Conservation (phyloP, 257 asterid genomes). For the Misopates orontium region DNA sequence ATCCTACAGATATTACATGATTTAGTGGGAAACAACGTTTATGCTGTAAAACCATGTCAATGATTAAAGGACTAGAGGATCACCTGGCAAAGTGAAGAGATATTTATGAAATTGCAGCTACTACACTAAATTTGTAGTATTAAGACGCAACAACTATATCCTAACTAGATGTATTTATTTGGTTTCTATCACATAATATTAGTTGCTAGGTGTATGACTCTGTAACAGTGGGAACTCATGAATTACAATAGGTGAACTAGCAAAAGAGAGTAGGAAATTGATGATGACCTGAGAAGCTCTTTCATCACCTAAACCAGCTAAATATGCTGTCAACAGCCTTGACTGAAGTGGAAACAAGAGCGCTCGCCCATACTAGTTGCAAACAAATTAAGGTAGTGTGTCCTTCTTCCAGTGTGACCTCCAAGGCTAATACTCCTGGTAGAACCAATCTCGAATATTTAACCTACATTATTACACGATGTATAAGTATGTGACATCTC, state of each 20-base stretch:
- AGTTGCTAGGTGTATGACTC: conserved; percentile 13
- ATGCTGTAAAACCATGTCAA: no score
- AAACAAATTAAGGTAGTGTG: conserved; percentile 61
- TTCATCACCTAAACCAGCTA: conserved; percentile 79
- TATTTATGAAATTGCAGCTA: background rate
- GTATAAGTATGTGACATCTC: background rate
- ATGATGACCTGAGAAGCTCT: conserved; percentile 12
- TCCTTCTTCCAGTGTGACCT: conserved; percentile 70
- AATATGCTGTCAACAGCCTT: conserved; percentile 72
- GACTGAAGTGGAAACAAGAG: conserved; percentile 65
- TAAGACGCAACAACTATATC: background rate
- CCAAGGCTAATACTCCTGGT: conserved; percentile 89
- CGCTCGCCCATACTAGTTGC: conserved; percentile 59
- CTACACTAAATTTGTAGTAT: background rate
- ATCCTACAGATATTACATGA: no score
- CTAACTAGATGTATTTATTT: conserved; percentile 20
- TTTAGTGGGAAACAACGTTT: no score
- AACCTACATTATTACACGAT: conserved; percentile 46
- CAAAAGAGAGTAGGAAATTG: conserved; percentile 25
- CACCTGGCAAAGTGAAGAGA: background rate
- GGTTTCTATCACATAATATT: conserved; percentile 27
- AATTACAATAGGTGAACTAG: conserved; percentile 9
- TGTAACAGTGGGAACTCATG: conserved; percentile 27
- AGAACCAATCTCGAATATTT: conserved; percentile 75
- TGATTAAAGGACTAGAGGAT: no score